These are phyloP conservation scores for Ophiocordyceps camponoti-floridani DNA, from an alignment of 2,329 filamentous ascomycete species.

Conservation along the genomic window DNA sequence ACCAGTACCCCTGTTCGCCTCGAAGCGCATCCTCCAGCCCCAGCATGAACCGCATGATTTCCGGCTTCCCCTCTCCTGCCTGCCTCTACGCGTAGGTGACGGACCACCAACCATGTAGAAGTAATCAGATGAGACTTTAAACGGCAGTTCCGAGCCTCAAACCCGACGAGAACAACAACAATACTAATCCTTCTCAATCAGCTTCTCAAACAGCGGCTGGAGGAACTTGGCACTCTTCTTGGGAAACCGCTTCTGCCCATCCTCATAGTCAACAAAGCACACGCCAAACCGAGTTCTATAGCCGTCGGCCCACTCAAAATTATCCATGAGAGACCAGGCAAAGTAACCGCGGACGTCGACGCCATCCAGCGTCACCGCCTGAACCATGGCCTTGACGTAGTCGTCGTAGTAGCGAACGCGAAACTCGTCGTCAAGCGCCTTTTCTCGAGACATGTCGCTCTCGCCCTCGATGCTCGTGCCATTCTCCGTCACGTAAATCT, in stretches of 20 bases:
- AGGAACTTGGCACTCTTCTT: slow-evolving; percentile 71
- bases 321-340: slow-evolving; percentile 80
- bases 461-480: slow-evolving; percentile 73
- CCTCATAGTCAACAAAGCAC: slow-evolving; percentile 65
- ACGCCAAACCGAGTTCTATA: slow-evolving; percentile 78
- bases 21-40: neutral
- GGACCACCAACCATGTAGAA: too few relatives aligned
- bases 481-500: slow-evolving; percentile 80
- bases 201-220: slow-evolving; percentile 49
- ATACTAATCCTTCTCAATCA: slow-evolving; percentile 37
- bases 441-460: slow-evolving; percentile 51
- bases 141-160: too few relatives aligned
- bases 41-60: too few relatives aligned
- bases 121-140: too few relatives aligned
- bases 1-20: neutral
- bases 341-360: slow-evolving; percentile 67
- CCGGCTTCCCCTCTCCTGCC: too few relatives aligned
- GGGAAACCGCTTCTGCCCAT: slow-evolving; percentile 60
- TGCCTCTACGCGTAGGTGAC: too few relatives aligned
- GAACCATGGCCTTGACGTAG: slow-evolving; percentile 61
- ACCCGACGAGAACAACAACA: too few relatives aligned
- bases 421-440: slow-evolving; percentile 69
- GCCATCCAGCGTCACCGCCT: slow-evolving; percentile 53
- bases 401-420: slow-evolving; percentile 60
- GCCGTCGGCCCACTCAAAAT: slow-evolving; percentile 85